Evolutionary conservation across 2,329 filamentous ascomycete genomes (phyloP).

Genomic region (Diaporthe eres): DNA sequence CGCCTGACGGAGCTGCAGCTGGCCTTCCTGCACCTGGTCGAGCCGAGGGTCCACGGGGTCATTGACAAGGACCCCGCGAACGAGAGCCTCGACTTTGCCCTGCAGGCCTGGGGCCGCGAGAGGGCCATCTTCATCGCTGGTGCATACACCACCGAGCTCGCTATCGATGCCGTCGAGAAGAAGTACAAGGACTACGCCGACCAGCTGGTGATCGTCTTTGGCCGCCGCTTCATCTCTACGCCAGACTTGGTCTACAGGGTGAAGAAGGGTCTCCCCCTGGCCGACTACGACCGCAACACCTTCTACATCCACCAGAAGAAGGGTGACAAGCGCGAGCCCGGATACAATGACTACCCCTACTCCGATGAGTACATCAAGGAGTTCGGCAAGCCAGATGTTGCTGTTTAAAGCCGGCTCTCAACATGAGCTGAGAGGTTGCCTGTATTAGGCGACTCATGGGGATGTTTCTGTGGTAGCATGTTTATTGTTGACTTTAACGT

Average conservation of each 20-base stretch:
- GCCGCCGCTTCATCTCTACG: conserved; percentile 53
- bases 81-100: conserved; percentile 45
- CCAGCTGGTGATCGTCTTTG: conserved; percentile 47
- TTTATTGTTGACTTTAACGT: not conserved
- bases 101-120: conserved; percentile 51
- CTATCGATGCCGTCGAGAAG: conserved; percentile 42
- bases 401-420: not conserved
- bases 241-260: conserved; percentile 52
- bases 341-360: conserved; percentile 47
- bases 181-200: conserved; percentile 42
- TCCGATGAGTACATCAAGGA: conserved; percentile 45
- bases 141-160: conserved; percentile 47
- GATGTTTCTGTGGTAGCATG: not conserved
- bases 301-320: conserved; percentile 47
- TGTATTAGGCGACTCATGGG: too few species aligned
- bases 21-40: conserved; percentile 71
- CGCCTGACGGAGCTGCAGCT: conserved; percentile 66
- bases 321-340: conserved; percentile 42
- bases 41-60: conserved; percentile 60
- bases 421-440: not conserved
- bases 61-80: conserved; percentile 35
- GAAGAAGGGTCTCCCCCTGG: conserved; percentile 46
- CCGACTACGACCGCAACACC: conserved; percentile 48
- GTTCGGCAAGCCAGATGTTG: conserved; percentile 41
- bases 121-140: conserved; percentile 53